phyloP scores from a whole-genome alignment of 495 filamentous ascomycete species.

The Xylaria telfairii region DNA sequence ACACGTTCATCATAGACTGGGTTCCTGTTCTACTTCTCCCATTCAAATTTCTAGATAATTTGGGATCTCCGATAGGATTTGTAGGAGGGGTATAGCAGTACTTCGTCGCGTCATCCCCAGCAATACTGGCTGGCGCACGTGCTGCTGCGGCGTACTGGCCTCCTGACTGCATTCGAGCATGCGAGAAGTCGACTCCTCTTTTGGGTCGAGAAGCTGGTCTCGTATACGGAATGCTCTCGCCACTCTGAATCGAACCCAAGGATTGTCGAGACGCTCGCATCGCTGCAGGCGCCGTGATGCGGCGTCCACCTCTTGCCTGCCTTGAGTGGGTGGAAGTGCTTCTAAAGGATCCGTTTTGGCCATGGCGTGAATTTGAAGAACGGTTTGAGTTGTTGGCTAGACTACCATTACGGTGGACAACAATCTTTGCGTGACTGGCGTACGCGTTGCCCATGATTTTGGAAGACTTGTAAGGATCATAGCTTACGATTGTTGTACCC shows the following conservation, averaged over 20 bases:
- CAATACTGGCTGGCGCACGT: constrained; percentile 37
- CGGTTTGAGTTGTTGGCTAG: constrained; percentile 32
- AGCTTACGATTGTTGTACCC: constrained; percentile 60
- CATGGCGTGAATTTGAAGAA: constrained; percentile 28
- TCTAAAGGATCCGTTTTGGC: constrained; percentile 29
- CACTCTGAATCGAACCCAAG: constrained; percentile 65
- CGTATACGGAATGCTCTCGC: constrained; percentile 52
- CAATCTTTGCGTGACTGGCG: constrained; percentile 63
- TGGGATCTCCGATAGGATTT: constrained; percentile 23
- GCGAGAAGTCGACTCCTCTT: constrained; percentile 82
- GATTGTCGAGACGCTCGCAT: constrained; percentile 46
- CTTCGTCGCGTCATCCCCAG: constrained; percentile 33
- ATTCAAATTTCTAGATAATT: constrained; percentile 8
- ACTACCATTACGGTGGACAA: constrained; percentile 63
- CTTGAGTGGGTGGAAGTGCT: constrained; percentile 33
- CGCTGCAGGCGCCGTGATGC: constrained; percentile 7
- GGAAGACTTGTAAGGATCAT: constrained; percentile 84
- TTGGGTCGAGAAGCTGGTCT: constrained; percentile 69
- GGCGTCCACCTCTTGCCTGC: constrained; percentile 21
- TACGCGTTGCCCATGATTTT: constrained; percentile 51
- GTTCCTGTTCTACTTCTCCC: constrained; percentile 24
- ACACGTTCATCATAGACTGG: constrained; percentile 25
- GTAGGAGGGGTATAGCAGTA: constrained; percentile 29
- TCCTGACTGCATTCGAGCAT: constrained; percentile 50
- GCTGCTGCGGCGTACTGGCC: constrained; percentile 31